These are phyloP conservation scores for Gnomoniopsis sp. DNA, from an alignment of 2,329 filamentous ascomycete species.

Conservation along the genomic window DNA sequence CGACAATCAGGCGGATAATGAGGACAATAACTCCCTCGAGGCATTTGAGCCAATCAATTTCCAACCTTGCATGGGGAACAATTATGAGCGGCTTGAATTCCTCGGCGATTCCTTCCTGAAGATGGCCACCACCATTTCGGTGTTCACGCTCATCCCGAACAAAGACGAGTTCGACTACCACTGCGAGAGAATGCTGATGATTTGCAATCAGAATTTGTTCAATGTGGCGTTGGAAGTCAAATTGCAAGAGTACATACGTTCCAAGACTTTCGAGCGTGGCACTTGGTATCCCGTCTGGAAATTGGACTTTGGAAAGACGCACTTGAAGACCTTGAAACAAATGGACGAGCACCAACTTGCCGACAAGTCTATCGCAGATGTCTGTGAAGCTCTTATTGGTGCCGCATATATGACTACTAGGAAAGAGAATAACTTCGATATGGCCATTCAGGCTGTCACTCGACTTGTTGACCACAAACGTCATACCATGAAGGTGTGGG, in stretches of 20 bases:
- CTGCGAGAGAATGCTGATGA: constrained; percentile 82
- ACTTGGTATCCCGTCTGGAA: constrained; percentile 85
- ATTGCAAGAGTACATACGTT: constrained; percentile 74
- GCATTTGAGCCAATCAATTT: constrained; percentile 62
- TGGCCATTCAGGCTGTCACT: constrained; percentile 62
- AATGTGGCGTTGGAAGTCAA: constrained; percentile 63
- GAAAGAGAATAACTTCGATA: constrained; percentile 43
- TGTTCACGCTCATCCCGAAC: constrained; percentile 73
- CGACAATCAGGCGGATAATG: constrained; percentile 74
- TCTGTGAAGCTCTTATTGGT: constrained; percentile 91
- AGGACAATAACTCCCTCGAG: constrained; percentile 28
- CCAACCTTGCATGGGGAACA: constrained; percentile 83
- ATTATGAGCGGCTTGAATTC: constrained; percentile 93
- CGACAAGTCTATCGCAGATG: constrained; percentile 90
- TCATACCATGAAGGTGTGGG: constrained; percentile 67
- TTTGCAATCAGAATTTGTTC: constrained; percentile 90
- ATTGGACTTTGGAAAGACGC: constrained; percentile 66
- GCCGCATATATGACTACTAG: constrained; percentile 63
- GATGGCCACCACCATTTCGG: constrained; percentile 86
- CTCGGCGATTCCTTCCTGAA: constrained; percentile 93
- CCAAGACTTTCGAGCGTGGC: constrained; percentile 74
- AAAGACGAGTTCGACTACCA: constrained; percentile 85
- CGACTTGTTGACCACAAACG: constrained; percentile 65
- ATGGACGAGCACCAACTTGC: constrained; percentile 63
- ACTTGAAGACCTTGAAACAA: constrained; percentile 39